Base-by-base conservation (phyloP, 1,139 yeast genomes). In the Meyerozyma carpophila region DNA sequence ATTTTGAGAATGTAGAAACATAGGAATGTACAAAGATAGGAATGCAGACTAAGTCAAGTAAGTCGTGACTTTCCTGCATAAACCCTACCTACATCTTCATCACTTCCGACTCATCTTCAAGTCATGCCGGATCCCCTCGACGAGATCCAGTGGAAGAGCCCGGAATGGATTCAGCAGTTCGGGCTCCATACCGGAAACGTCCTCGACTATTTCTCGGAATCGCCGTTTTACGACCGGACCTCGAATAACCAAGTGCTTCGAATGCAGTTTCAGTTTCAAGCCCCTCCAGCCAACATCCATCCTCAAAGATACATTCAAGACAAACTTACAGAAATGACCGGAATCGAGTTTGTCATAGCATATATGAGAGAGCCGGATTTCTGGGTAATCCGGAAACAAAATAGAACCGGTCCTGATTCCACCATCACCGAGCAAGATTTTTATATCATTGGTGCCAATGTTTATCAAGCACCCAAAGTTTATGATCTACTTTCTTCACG, bases 111-210 rank as follows among this genome's bases (percentile, higher is more conserved):
- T n/a, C n/a, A n/a, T n/a, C n/a, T n/a, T n/a, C n/a, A n/a, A n/a
- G n/a, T n/a, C 11, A 50, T 51, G 52, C 27, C 55, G 10, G 68
- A 62, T 42, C 76, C 77, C 8, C 68, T 89, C 41, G 97, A 91
- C 59, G 98, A 93, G 59, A 75, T 93, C 42, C 98, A 91, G 62
- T 93, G 98, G 98, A 81, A 91, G 52, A 85, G 94, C 6, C 98
- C 98, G 1, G 98, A 93, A 62, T 93, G 96, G 91, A 89, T 93
- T 51, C 96, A 89, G 60, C 80, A 83, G 47, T 80, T 84, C 58
- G 96, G 96, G 0, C 76, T 93, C 24, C 77, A 90, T 43, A 85
- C 95, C 0, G 95, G 84, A 44, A 93, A 91, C 58, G 96, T 93
- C 1, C 73, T 93, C 16, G 98, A 93, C 50, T 93, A 93, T 64